phyloP scores from a whole-genome alignment of 2,329 filamentous ascomycete species.

The Raffaelea albimanens region DNA sequence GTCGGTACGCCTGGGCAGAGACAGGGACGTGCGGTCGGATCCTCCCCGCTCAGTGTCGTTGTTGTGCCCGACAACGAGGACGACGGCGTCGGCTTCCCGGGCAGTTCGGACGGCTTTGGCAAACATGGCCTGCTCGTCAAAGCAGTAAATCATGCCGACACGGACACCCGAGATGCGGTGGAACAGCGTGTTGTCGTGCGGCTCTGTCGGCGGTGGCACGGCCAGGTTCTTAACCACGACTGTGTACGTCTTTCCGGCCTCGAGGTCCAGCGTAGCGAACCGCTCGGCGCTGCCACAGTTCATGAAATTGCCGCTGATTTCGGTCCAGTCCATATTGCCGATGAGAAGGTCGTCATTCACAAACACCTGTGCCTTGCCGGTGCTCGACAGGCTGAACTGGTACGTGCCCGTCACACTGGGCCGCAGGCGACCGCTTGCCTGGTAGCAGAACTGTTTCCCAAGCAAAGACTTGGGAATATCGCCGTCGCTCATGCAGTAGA shows the following conservation, averaged over 20 bases:
- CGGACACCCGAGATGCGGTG: slow-evolving; percentile 14
- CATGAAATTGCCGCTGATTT: slow-evolving; percentile 24
- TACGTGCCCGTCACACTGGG: slow-evolving; percentile 16
- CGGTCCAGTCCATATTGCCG: slow-evolving; percentile 34
- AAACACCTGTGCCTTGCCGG: slow-evolving; percentile 8
- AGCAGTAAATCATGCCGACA: slow-evolving; percentile 7
- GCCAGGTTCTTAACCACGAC: slow-evolving; percentile 14
- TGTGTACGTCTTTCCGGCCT: slow-evolving; percentile 10
- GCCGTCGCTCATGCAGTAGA: slow-evolving; percentile 15
- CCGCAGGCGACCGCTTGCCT: slow-evolving; percentile 17
- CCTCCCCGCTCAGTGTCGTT: slow-evolving; percentile 20
- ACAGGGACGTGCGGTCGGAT: slow-evolving; percentile 9
- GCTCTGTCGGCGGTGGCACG: slow-evolving; percentile 7
- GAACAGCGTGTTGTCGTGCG: slow-evolving; percentile 17
- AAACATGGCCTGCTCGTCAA: slow-evolving; percentile 10
- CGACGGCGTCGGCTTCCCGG: slow-evolving; percentile 25
- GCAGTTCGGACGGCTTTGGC: slow-evolving; percentile 22
- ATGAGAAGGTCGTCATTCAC: slow-evolving; percentile 32
- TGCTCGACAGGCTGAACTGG: slow-evolving; percentile 17
- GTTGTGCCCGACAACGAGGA: slow-evolving; percentile 9
- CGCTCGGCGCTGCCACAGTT: slow-evolving; percentile 13
- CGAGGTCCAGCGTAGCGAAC: slow-evolving; percentile 3
- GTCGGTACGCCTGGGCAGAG: slow-evolving; percentile 8
- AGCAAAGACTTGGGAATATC: slow-evolving; percentile 10
- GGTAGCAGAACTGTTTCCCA: slow-evolving; percentile 19